Evolutionary conservation across 139 green algal species (phyloP).

Genomic region (Chlorella sp.): DNA sequence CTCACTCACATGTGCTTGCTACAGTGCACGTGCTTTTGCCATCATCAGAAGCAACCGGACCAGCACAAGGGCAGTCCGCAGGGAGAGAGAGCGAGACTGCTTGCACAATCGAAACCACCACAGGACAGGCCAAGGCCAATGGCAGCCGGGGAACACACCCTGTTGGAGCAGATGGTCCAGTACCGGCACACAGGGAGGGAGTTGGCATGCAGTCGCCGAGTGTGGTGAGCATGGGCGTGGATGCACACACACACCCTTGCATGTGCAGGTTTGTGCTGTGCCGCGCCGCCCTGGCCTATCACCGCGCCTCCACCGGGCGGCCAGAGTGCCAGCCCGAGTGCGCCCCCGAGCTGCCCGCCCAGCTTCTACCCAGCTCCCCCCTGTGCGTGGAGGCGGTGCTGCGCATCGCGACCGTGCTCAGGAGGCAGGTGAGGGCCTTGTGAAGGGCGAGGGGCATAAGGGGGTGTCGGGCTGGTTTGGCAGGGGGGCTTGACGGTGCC

Average conservation of each 20-base stretch:
- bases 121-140: no score
- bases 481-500: no score
- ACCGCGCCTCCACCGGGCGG: constrained; percentile 4
- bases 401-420: neutral
- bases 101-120: no score
- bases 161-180: no score
- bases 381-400: neutral
- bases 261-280: constrained; percentile 5
- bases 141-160: no score
- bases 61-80: neutral
- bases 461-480: no score
- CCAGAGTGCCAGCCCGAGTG: constrained; percentile 8
- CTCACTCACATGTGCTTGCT: no score
- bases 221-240: neutral
- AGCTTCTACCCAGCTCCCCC: neutral
- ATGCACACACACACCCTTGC: neutral
- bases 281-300: neutral
- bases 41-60: no score
- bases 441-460: no score
- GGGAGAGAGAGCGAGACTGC: no score
- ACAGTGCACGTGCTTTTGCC: no score
- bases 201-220: neutral
- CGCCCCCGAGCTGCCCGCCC: neutral
- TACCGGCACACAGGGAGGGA: neutral
- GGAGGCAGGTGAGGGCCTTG: no score